Evolutionary conservation across 441 rosid species (phyloP), one percentile per base, ranked within the genome.

Genomic region (Heliophila coronopifolia): DNA sequence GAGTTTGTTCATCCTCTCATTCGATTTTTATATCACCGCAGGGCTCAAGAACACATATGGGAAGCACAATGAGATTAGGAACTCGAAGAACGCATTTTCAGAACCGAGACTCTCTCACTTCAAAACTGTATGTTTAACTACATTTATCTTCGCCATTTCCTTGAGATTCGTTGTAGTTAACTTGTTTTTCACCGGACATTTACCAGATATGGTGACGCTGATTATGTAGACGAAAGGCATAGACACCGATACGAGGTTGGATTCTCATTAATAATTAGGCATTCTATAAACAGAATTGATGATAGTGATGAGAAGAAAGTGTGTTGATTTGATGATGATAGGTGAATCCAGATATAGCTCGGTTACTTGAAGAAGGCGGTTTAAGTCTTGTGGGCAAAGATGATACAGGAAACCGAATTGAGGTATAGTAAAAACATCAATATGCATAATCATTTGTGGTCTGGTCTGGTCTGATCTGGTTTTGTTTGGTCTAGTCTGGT

Each of bases 11-110:
- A n/a, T n/a, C n/a, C n/a, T n/a, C n/a, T 58, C 15, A 44, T 40
- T 48, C 42, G 44, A 10, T 27, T 3, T 39, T 37, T 43, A n/a
- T n/a, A n/a, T n/a, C n/a, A n/a, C n/a, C n/a, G 25, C 78, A 91
- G 95, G 91, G 38, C 25, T 89, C 97, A 27, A 86, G 81, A 68
- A 89, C 97, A 49, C 95, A 83, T 43, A 83, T 89, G 89, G 97
- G 97, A 24, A 95, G 86, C 34, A 89, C 97, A 40, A 89, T 89
- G 97, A 86, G 97, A 24, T 67, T 81, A 20, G 97, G 97, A 25
- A 81, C 97, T 33, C 77, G 95, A 70, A 86, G 75, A 70, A 89
- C 97, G 17, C 70, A 78, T 69, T 86, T 89, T 57, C 74, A 70
- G 65, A 76, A 69, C 18, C 68, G 46, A 55, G 80, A 79, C 67